phyloP scores from a whole-genome alignment of 371 early-diverging fungal genomes.

The Mortierella sp. region DNA sequence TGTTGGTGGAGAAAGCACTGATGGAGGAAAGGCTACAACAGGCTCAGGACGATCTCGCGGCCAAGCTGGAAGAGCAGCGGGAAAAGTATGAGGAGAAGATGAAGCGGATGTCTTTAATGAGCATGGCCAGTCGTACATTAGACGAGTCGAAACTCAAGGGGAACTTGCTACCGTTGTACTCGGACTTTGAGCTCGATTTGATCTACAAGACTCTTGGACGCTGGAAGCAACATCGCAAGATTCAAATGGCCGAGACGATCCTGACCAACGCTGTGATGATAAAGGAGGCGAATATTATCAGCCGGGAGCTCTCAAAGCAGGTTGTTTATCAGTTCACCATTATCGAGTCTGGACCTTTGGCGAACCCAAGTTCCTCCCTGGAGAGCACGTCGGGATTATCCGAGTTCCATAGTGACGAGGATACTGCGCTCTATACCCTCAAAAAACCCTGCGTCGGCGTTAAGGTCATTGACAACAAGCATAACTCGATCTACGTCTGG shows the following conservation, averaged over 20 bases:
- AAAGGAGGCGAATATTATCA: constrained; percentile 92
- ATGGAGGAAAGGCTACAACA: constrained; percentile 62
- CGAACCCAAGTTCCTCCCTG: constrained; percentile 72
- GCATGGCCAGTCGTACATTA: constrained; percentile 29
- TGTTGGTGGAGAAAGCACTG: constrained; percentile 54
- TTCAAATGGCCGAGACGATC: constrained; percentile 83
- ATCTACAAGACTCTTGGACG: constrained; percentile 64
- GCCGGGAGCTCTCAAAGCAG: constrained; percentile 82
- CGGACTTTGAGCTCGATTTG: constrained; percentile 64
- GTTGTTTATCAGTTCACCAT: constrained; percentile 88
- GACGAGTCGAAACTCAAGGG: constrained; percentile 43
- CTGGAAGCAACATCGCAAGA: constrained; percentile 77
- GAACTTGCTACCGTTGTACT: constrained; percentile 51
- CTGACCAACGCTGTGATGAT: constrained; percentile 79
- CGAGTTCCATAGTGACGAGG: constrained; percentile 72
- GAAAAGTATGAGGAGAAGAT: constrained; percentile 67
- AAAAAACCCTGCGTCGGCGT: constrained; percentile 77
- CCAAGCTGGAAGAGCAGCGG: constrained; percentile 62
- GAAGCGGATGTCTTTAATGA: constrained; percentile 61
- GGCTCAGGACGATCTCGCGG: constrained; percentile 67
- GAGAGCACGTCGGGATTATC: constrained; percentile 70
- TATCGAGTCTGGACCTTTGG: constrained; percentile 69
- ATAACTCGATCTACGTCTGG: constrained; percentile 83
- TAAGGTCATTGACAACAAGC: constrained; percentile 80
- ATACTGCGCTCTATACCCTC: constrained; percentile 63